These are phyloP conservation scores for Clonostachys chloroleuca DNA, from an alignment of 2,329 filamentous ascomycete species.

Conservation along the genomic window DNA sequence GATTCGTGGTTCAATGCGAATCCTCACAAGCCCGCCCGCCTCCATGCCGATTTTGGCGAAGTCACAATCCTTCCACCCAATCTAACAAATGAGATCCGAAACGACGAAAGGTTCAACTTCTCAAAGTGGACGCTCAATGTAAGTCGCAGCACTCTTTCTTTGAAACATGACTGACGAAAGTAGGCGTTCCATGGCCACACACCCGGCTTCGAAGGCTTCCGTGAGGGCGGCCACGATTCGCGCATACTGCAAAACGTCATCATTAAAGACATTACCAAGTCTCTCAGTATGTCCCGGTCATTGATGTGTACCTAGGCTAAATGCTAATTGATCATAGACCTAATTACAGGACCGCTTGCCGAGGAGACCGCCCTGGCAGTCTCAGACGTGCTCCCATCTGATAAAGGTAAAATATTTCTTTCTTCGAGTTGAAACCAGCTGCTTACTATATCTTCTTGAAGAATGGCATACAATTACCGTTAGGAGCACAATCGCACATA, in stretches of 20 bases:
- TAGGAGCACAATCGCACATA: constrained; percentile 3
- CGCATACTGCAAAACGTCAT: neutral
- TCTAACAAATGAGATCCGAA: neutral
- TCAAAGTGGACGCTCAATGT: neutral
- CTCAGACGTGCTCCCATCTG: neutral
- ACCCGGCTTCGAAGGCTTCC: neutral
- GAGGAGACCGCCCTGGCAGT: neutral
- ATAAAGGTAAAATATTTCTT: neutral
- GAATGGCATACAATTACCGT: constrained; percentile 8
- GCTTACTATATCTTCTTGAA: neutral
- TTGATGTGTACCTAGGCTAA: neutral
- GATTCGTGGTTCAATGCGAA: too few relatives aligned
- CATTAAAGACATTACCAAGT: neutral
- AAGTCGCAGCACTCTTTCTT: neutral
- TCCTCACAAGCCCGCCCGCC: constrained; percentile 6
- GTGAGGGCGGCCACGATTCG: neutral
- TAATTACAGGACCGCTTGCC: neutral
- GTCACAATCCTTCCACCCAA: neutral
- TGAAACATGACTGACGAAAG: neutral
- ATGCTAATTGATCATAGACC: neutral
- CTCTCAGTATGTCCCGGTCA: neutral
- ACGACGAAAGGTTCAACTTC: neutral
- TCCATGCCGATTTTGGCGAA: neutral
- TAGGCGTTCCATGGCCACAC: neutral
- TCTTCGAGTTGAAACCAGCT: neutral